phyloP scores from a whole-genome alignment of 2,329 filamentous ascomycete species.

The Fusarium decemcellulare region DNA sequence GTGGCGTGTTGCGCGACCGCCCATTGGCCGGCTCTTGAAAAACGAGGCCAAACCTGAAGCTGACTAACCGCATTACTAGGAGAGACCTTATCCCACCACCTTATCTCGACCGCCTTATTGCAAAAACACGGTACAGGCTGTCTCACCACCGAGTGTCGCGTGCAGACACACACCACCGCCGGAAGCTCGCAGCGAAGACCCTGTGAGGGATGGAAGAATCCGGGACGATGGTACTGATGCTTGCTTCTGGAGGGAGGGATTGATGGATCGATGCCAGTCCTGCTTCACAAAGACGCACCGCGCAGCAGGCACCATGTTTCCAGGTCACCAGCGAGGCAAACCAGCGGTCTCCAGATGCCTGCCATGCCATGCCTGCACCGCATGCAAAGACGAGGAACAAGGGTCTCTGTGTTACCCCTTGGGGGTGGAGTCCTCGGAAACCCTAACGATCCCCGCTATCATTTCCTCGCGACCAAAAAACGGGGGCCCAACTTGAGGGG shows the following conservation, averaged over 20 bases:
- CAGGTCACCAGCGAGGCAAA: background rate
- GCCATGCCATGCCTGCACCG: constrained; percentile 4
- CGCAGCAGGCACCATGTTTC: too few relatives aligned
- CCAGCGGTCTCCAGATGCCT: constrained; percentile 14
- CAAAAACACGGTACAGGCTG: constrained; percentile 1
- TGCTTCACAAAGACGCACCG: background rate
- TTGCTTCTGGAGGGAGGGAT: background rate
- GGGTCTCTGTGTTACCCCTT: constrained; percentile 8
- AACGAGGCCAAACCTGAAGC: constrained; percentile 2
- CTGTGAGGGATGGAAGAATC: background rate
- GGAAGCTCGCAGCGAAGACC: background rate
- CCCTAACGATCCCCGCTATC: constrained; percentile 9
- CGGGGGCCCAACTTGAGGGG: constrained; percentile 14
- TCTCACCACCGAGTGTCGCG: constrained; percentile 16
- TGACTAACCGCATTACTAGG: constrained; percentile 29
- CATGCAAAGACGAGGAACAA: background rate
- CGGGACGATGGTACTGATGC: background rate
- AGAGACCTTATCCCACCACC: constrained; percentile 21
- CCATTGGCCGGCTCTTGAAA: constrained; percentile 4
- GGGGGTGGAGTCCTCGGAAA: constrained; percentile 12
- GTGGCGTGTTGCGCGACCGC: constrained; percentile 12
- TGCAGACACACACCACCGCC: constrained; percentile 21
- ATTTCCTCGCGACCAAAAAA: constrained; percentile 10
- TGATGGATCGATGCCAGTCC: constrained; percentile 1
- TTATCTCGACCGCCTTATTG: constrained; percentile 20